Conservation (phyloP, 768 basidiomycete genomes). For the Termitomyces heimii region DNA sequence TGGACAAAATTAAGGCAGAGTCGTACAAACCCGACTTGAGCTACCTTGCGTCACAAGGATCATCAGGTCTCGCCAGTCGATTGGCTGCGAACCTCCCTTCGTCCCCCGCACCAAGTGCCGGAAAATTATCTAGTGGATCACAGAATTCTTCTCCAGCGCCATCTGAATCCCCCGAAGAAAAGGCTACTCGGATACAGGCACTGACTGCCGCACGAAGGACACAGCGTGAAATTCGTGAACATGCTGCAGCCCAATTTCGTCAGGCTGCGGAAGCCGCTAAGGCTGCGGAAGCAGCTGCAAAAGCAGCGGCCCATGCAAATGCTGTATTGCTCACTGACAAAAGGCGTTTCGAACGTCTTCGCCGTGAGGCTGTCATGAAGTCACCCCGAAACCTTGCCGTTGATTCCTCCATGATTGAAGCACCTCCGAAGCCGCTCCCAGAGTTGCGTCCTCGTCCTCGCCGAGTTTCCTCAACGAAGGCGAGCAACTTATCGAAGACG, state of each 20-base stretch:
- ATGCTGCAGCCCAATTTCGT: background rate
- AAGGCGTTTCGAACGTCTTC: slow-evolving; percentile 18
- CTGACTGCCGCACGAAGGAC: background rate
- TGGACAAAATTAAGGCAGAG: background rate
- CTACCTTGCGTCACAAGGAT: slow-evolving; percentile 20
- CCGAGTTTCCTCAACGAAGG: background rate
- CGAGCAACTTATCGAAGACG: background rate
- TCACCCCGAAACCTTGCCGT: background rate
- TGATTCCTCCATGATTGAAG: background rate
- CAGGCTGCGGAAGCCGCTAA: background rate
- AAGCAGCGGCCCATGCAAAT: background rate
- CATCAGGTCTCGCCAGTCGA: slow-evolving; percentile 18
- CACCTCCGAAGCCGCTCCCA: background rate
- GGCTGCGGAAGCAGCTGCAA: slow-evolving; percentile 1
- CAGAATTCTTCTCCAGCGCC: background rate
- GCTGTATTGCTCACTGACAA: slow-evolving; percentile 11
- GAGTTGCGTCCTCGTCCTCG: background rate
- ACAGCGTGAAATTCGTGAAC: slow-evolving; percentile 4
- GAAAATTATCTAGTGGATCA: background rate
- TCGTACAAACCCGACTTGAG: slow-evolving; percentile 20
- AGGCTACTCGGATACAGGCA: background rate
- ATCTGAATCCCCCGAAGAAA: background rate
- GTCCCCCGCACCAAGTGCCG: background rate
- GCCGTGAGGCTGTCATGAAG: slow-evolving; percentile 9
- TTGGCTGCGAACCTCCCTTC: slow-evolving; percentile 9